Conservation (phyloP, 495 filamentous ascomycete species). For the Aspergillus asperescens region DNA sequence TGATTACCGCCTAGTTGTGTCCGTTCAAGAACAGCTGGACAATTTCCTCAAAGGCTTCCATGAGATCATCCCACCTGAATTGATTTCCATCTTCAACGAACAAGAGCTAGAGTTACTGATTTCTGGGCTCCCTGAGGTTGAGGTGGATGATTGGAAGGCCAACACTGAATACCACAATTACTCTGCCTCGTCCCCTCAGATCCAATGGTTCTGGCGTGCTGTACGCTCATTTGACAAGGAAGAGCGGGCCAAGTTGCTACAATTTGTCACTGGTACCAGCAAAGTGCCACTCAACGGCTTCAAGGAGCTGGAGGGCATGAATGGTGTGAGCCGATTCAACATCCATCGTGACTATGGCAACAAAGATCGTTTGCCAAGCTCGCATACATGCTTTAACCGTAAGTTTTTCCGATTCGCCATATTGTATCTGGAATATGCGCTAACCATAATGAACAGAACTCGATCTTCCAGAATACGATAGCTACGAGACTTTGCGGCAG, state of each 20-base stretch:
- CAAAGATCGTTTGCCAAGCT: conserved; percentile 93
- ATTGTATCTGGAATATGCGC: conserved; percentile 11
- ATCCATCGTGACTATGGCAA: conserved; percentile 98
- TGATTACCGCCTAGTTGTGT: conserved; percentile 86
- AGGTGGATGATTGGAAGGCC: conserved; percentile 98
- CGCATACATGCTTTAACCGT: conserved; percentile 99
- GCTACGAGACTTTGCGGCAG: conserved; percentile 82
- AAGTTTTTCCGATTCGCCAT: conserved; percentile 42
- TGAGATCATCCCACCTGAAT: conserved; percentile 90
- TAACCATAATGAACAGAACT: conserved; percentile 64
- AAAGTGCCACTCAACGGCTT: conserved; percentile 99
- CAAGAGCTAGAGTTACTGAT: conserved; percentile 96
- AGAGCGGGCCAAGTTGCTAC: conserved; percentile 92
- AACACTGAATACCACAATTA: conserved; percentile 99
- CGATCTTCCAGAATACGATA: conserved; percentile 97
- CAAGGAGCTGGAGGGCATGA: conserved; percentile 99
- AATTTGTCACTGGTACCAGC: conserved; percentile 97
- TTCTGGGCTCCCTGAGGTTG: conserved; percentile 93
- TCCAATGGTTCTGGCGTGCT: conserved; percentile 99
- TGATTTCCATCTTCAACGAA: conserved; percentile 97
- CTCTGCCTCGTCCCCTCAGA: conserved; percentile 86
- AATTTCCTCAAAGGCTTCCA: conserved; percentile 97
- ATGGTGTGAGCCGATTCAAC: conserved; percentile 96
- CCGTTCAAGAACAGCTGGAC: conserved; percentile 90
- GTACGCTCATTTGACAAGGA: conserved; percentile 98